Conservation (phyloP, 2,329 filamentous ascomycete species). For the Domatiomyces globalis region DNA sequence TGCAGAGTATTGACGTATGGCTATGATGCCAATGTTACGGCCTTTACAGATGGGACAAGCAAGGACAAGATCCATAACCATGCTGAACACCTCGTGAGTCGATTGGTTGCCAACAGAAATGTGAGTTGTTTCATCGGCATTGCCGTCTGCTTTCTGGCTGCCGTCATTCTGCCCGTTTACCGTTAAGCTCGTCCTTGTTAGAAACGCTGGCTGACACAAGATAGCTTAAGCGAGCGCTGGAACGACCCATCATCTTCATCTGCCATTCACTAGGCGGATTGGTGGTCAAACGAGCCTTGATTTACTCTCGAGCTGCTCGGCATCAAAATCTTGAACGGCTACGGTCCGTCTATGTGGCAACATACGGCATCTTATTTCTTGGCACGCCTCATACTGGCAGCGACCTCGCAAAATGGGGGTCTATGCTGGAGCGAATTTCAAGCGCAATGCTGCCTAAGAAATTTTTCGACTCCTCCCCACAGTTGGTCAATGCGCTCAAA, state of each 20-base stretch:
- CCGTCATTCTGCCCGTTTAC: neutral
- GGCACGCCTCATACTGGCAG: slow-evolving; percentile 63
- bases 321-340: slow-evolving; percentile 46
- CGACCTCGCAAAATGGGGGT: slow-evolving; percentile 53
- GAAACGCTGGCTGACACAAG: slow-evolving; percentile 1
- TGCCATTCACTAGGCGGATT: slow-evolving; percentile 62
- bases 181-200: neutral
- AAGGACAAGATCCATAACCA: slow-evolving; percentile 58
- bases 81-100: slow-evolving; percentile 53
- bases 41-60: slow-evolving; percentile 39
- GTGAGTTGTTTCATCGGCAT: slow-evolving; percentile 15
- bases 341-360: slow-evolving; percentile 57
- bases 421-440: slow-evolving; percentile 53
- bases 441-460: slow-evolving; percentile 50
- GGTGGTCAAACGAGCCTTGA: slow-evolving; percentile 54
- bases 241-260: slow-evolving; percentile 61
- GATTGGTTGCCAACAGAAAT: slow-evolving; percentile 49
- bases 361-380: slow-evolving; percentile 62
- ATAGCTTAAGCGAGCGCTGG: slow-evolving; percentile 34
- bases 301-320: slow-evolving; percentile 50
- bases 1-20: slow-evolving; percentile 59
- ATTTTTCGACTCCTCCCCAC: slow-evolving; percentile 52
- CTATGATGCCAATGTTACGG: slow-evolving; percentile 53
- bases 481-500: slow-evolving; percentile 57
- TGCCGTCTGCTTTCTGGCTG: neutral